These are phyloP conservation scores for Pythium aphanidermatum DNA, from an alignment of 352 stramenopile genomes.

Conservation along the genomic window DNA sequence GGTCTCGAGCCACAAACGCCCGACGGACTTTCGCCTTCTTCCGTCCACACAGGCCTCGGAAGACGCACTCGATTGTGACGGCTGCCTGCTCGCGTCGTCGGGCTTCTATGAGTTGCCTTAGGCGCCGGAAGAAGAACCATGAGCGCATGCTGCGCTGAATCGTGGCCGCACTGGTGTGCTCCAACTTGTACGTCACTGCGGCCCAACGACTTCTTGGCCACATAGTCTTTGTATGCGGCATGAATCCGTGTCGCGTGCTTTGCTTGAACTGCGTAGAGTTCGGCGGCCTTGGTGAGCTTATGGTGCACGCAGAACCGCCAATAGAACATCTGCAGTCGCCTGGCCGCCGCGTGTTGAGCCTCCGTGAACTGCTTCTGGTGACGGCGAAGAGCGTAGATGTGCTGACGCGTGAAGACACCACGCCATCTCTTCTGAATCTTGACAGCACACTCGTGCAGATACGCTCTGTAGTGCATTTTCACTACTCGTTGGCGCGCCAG, in stretches of 20 bases:
- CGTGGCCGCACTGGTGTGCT: constrained; percentile 31
- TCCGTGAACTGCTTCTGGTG: constrained; percentile 14
- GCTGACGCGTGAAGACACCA: constrained; percentile 14
- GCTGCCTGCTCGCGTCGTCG: constrained; percentile 21
- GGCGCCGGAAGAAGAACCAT: constrained; percentile 26
- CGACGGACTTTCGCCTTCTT: neutral
- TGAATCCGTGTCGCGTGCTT: constrained; percentile 30
- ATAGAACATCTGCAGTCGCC: constrained; percentile 36
- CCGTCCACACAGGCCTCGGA: constrained; percentile 14
- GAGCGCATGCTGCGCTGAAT: constrained; percentile 27
- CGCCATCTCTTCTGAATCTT: constrained; percentile 28
- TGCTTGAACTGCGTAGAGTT: constrained; percentile 5
- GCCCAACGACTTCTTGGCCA: constrained; percentile 63
- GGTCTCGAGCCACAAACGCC: neutral
- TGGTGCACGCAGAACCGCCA: constrained; percentile 15
- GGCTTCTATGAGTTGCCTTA: constrained; percentile 8
- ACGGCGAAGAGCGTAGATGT: neutral
- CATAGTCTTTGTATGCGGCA: constrained; percentile 48
- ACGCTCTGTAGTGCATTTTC: constrained; percentile 5
- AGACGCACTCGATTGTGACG: constrained; percentile 22
- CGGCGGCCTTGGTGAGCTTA: constrained; percentile 19
- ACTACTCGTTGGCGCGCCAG: constrained; percentile 12
- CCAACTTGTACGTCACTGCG: constrained; percentile 26
- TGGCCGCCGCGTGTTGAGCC: constrained; percentile 25
- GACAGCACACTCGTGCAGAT: neutral